Base-by-base conservation (phyloP, 225 moss, liverwort and hornwort genomes). In the Marchantia paleacea region DNA sequence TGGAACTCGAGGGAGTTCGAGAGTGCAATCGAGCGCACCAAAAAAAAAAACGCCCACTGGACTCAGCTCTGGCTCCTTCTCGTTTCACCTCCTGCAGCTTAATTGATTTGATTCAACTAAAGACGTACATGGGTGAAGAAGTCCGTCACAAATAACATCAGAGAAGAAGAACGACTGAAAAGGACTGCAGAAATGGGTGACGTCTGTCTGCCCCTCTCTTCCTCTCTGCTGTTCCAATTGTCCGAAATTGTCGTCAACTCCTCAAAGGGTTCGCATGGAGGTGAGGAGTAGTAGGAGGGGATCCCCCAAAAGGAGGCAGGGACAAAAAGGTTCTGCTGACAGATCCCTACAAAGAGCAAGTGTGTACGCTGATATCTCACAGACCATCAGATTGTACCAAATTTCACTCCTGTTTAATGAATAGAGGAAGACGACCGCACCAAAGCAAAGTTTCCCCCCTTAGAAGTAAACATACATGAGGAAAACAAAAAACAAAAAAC, bases 311-410 rank as follows among this genome's bases (percentile, higher is more conserved):
- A 72, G 50, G 72, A 72, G 12, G 22, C 72, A 51, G 51, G 22
- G n/a, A 22, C 50, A 72, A 50, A 50, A 51, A 24, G 72, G 47
- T 51, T 72, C 51, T 72, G 8, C 6, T 24, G 48, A 50, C 51
- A 49, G 51, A 50, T 72, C 50, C 51, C 72, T 51, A 72, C n/a
- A 51, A 72, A 19, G 48, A 72, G 51, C 50, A 72, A 51, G 50
- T 72, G 51, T 51, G 72, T 72, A 72, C 51, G 51, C 22, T 51
- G 72, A 52, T 72, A 72, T 72, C 72, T 72, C 72, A 15, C 69
- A 18, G 7, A 22, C 20, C 70, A 47, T 49, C 19, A 14, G 70
- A 48, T 20, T 70, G 48, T 19, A 18, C 48, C 8, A 9, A 70
- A 48, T 7, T 72, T 22, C 52, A 50, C 24, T 52, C 50, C 50